Evolutionary conservation across 495 filamentous ascomycete genomes (phyloP).

Genomic region (Lophiotrema nucula): DNA sequence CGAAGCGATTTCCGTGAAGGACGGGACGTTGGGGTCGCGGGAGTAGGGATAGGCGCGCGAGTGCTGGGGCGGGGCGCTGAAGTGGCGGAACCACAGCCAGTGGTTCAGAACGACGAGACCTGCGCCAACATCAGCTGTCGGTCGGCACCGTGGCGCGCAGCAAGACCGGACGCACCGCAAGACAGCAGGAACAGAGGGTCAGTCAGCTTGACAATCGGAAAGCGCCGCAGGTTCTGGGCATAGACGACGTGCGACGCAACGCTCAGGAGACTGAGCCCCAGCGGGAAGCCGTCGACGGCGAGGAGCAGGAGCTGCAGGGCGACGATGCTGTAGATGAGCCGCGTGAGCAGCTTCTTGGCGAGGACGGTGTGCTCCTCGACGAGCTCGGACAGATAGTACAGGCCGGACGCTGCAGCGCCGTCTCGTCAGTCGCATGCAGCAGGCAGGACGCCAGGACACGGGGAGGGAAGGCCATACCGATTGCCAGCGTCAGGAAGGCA

Average conservation of each 20-base stretch:
- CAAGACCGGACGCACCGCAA: constrained; percentile 64
- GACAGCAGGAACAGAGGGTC: constrained; percentile 86
- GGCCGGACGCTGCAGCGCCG: constrained; percentile 70
- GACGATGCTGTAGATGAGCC: constrained; percentile 83
- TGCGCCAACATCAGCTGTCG: constrained; percentile 34
- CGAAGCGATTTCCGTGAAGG: constrained; percentile 90
- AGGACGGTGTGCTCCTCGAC: constrained; percentile 97
- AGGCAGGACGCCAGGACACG: not conserved
- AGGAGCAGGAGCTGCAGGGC: constrained; percentile 69
- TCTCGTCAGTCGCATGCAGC: constrained; percentile 6
- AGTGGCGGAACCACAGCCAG: constrained; percentile 94
- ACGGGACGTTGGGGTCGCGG: constrained; percentile 53
- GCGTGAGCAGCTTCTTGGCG: constrained; percentile 77
- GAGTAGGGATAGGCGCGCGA: constrained; percentile 45
- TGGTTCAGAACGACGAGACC: constrained; percentile 88
- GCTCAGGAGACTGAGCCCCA: constrained; percentile 68
- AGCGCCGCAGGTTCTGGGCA: constrained; percentile 80
- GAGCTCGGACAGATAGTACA: constrained; percentile 97
- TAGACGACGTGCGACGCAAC: constrained; percentile 84
- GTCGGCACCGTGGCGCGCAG: too few relatives aligned
- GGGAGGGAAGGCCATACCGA: constrained; percentile 57
- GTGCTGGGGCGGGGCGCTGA: constrained; percentile 54
- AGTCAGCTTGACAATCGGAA: constrained; percentile 82
- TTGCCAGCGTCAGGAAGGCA: constrained; percentile 86
- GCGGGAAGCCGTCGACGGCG: constrained; percentile 80